Evolutionary conservation across 2,329 filamentous ascomycete genomes (phyloP).

Genomic region (Colletotrichum tamarilloi): DNA sequence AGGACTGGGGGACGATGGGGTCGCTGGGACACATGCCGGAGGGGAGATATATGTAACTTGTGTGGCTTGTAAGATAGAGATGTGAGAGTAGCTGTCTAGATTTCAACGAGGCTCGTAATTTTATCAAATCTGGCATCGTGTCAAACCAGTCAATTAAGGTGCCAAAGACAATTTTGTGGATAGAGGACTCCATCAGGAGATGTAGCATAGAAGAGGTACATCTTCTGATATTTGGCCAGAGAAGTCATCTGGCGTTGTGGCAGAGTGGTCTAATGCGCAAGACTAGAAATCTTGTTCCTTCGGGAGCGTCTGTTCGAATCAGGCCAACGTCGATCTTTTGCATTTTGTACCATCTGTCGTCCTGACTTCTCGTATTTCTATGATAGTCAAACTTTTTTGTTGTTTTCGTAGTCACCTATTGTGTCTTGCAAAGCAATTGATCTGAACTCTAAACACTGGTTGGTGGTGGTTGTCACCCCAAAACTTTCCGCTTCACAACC

Average conservation of each 20-base stretch:
- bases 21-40: not conserved
- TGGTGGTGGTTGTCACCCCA: no score
- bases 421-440: no score
- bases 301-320: constrained; percentile 22
- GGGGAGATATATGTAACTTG: not conserved
- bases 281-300: constrained; percentile 26
- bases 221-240: rapidly evolving
- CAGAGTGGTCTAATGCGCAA: constrained; percentile 25
- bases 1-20: not conserved
- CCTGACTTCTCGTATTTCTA: no score
- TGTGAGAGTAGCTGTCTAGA: not conserved
- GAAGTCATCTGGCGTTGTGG: not conserved
- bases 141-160: no score
- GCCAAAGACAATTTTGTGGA: no score
- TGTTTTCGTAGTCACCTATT: no score
- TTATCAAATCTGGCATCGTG: no score
- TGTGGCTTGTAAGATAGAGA: not conserved
- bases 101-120: not conserved
- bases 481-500: no score
- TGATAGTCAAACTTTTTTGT: not conserved
- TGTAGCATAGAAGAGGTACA: no score
- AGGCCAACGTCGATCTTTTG: constrained; percentile 5
- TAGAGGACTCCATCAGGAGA: no score
- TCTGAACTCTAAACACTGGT: no score
- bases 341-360: not conserved